Base-by-base conservation (phyloP, 2,329 filamentous ascomycete species). In the Epichloe brachyelytri region DNA sequence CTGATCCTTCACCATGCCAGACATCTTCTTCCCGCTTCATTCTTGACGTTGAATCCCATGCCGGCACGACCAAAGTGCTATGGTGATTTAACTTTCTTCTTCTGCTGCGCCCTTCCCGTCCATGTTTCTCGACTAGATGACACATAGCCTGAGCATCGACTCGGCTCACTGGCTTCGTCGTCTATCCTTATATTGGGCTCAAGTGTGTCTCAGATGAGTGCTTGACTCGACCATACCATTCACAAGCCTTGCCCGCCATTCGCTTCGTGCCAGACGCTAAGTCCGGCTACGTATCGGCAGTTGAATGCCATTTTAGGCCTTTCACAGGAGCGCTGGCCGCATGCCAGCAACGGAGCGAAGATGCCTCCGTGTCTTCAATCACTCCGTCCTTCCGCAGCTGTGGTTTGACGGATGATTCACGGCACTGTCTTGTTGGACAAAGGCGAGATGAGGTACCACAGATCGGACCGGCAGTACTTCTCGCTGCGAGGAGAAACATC, bases 401-500 rank as follows among this genome's bases (percentile, higher is more conserved):
- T 45, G 10, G 41, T 41, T 30, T 49, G 41, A 40, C 34, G 37
- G 40, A 39, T 10, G 46, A 43, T 19, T 41, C 50, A 44, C 52
- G 54, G 51, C 41, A 44, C 48, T 43, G 51, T 52, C 44, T 54
- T 58, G 62, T 63, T 57, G 53, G 57, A 61, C 59, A 61, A 59
- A 64, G 61, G 60, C 64, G 61, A 68, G 65, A 68, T 68, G 65
- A 64, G 57, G 67, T 68, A 55, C 59, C 63, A 69, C 67, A 68
- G 65, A 69, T 68, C 65, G 68, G 62, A 59, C 51, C 49, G 55
- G 55, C 57, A 56, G 54, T 61, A 62, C 58, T 59, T 59, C 59
- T 59, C 58, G 62, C 62, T 63, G 60, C 55, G 54, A 57, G 56
- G n/a, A 44, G 52, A 44, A 19, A 38, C 46, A 46, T 44, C 54